These are phyloP conservation scores for Fusarium nygamai DNA, from an alignment of 2,329 filamentous ascomycete genomes.

Conservation along the genomic window DNA sequence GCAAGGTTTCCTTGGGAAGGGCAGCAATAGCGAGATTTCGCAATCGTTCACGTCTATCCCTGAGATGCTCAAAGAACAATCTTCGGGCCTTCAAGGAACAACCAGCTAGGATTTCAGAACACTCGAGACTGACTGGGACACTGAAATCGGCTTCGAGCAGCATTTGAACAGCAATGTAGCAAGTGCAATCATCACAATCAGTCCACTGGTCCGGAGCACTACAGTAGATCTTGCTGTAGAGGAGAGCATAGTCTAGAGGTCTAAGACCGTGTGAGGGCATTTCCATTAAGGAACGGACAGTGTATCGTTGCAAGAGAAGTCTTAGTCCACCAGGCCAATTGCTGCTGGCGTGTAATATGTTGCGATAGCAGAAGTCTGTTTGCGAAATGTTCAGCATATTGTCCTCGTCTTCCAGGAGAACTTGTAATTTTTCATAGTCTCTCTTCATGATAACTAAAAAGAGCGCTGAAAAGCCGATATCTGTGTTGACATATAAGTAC, in stretches of 20 bases:
- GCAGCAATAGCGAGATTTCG: neutral
- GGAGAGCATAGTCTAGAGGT: neutral
- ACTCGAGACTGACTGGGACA: accelerated
- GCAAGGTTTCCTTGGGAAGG: accelerated
- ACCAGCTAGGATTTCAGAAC: accelerated
- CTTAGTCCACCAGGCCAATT: neutral
- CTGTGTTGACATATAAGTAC: neutral
- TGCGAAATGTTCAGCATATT: accelerated
- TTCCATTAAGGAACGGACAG: neutral
- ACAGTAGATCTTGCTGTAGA: neutral
- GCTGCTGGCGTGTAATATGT: neutral
- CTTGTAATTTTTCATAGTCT: accelerated
- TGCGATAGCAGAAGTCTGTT: accelerated
- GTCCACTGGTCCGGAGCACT: neutral
- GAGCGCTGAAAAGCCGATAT: neutral
- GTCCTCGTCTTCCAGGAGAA: accelerated
- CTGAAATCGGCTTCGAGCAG: neutral
- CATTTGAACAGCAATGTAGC: neutral
- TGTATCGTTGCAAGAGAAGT: neutral
- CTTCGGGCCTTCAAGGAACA: neutral
- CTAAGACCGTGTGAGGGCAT: too few relatives aligned
- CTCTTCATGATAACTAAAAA: neutral
- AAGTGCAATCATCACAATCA: neutral
- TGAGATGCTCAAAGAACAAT: neutral
- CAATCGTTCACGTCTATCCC: neutral